Percentiles rank a stretch among this genome's conserved stretches.
Conservation (phyloP, 208 protist genomes). For the Balamuthia mandrillaris region DNA sequence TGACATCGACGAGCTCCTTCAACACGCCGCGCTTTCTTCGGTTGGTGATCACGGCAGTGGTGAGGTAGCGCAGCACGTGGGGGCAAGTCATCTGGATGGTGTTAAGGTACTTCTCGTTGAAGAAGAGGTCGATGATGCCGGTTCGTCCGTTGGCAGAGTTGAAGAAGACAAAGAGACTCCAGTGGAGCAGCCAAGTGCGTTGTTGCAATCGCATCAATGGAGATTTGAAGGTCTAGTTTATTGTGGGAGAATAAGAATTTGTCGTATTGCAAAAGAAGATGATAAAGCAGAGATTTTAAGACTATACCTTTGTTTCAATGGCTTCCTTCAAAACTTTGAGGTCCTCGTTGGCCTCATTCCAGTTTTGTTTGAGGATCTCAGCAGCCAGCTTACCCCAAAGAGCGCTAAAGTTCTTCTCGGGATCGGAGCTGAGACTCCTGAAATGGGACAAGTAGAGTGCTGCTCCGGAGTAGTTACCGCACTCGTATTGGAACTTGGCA, state of each 20-base stretch:
- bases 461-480: slow-evolving; percentile 68
- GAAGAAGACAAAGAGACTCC: slow-evolving; percentile 74
- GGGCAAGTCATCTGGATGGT: slow-evolving; percentile 71
- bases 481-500: slow-evolving; percentile 69
- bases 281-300: neutral
- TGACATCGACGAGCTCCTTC: slow-evolving; percentile 62
- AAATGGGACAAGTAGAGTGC: slow-evolving; percentile 57
- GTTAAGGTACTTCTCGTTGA: slow-evolving; percentile 66
- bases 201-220: slow-evolving; percentile 68
- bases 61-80: slow-evolving; percentile 73
- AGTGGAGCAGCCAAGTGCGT: slow-evolving; percentile 76
- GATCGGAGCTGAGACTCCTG: slow-evolving; percentile 50
- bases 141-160: slow-evolving; percentile 65
- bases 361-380: slow-evolving; percentile 71
- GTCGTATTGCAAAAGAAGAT: neutral
- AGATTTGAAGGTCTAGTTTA: neutral
- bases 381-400: slow-evolving; percentile 74
- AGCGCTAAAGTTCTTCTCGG: slow-evolving; percentile 56
- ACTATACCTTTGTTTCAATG: slow-evolving; percentile 47
- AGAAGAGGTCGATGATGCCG: slow-evolving; percentile 65
- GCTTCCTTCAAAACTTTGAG: slow-evolving; percentile 47
- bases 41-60: slow-evolving; percentile 67
- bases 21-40: slow-evolving; percentile 46
- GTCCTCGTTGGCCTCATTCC: slow-evolving; percentile 65
- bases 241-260: neutral